A percentile compares a stretch with the other conserved stretches of the same genome.
These are phyloP conservation scores for Hydrangea macrophylla DNA, from an alignment of 148 eudicot species.

Conservation along the genomic window DNA sequence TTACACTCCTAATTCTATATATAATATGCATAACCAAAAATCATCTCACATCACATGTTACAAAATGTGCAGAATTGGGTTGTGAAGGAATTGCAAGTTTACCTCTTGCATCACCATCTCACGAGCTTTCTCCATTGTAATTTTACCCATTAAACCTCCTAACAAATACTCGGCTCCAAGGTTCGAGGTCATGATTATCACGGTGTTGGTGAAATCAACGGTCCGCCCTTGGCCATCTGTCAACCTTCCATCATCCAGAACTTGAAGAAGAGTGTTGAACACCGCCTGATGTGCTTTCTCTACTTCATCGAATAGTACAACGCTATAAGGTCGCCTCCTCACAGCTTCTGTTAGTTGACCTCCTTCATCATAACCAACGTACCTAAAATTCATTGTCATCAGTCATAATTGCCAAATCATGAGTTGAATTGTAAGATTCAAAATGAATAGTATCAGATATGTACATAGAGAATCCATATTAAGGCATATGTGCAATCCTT, in stretches of 20 bases:
- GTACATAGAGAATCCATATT: no score
- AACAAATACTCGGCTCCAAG: not conserved
- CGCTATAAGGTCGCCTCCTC: not conserved
- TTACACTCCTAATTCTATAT: no score
- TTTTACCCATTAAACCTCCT: slow-evolving; percentile 37
- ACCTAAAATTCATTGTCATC: slow-evolving; percentile 23
- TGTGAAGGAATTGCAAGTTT: not conserved
- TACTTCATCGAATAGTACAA: not conserved
- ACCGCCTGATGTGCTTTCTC: not conserved
- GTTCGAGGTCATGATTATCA: not conserved
- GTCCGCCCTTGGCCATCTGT: not conserved
- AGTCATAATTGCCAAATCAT: not conserved
- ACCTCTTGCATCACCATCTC: slow-evolving; percentile 83
- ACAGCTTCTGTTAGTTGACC: not conserved
- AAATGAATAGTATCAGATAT: not conserved
- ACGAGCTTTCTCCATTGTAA: slow-evolving; percentile 63
- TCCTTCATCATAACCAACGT: slow-evolving; percentile 12
- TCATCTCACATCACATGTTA: no score
- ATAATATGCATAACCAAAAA: no score
- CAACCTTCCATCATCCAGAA: not conserved
- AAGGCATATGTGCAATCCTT: no score
- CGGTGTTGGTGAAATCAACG: not conserved
- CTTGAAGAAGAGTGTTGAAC: not conserved
- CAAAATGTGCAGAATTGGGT: not conserved
- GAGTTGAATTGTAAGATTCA: not conserved